Base-by-base conservation (phyloP, 345 rosid genomes). In the Atalantia buxifolia region DNA sequence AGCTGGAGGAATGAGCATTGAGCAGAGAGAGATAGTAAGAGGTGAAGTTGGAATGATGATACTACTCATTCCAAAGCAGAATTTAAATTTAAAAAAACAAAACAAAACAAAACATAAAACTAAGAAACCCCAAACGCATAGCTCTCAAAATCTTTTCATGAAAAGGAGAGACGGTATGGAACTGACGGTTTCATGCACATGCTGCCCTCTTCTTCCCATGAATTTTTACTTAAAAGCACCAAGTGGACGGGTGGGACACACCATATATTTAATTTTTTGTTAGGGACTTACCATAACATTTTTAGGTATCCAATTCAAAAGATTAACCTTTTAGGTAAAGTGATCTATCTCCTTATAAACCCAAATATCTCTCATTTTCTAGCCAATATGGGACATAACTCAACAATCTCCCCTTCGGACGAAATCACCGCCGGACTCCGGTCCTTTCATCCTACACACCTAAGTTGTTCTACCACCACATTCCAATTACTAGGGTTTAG, bases 141-240 rank as follows among this genome's bases (percentile, higher is more conserved):
- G 75, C 84, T 83, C 85, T 85, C 88, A 86, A 88, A 80, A 28
- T 21, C 80, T 80, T 82, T 86, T 79, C 88, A 84, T 89, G 78
- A 90, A 90, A 92, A 90, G 90, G 81, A 83, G 92, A 82, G 92
- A 83, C 82, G 81, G 80, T 80, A 83, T 84, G 90, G 87, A 88
- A 82, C 81, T 89, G 91, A 84, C 82, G 87, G 90, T 81, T 86
- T 77, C 86, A 78, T 80, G 89, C 96, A 92, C 92, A 88, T 90
- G 92, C 87, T 82, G 42, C 79, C 83, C 82, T 79, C 81, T 79
- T 81, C 79, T 83, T 81, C 83, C 84, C 83, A 69, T 69, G 70
- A 84, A 81, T 81, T 81, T 83, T 81, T 40, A 56, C 81, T 84
- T 76, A 13, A 64, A 21, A 57, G 42, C 66, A 77, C 61, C 82